Evolutionary conservation across 2,329 filamentous ascomycete species (phyloP), one percentile per base, ranked within the genome.

Genomic region (Talaromyces albobiverticillius): DNA sequence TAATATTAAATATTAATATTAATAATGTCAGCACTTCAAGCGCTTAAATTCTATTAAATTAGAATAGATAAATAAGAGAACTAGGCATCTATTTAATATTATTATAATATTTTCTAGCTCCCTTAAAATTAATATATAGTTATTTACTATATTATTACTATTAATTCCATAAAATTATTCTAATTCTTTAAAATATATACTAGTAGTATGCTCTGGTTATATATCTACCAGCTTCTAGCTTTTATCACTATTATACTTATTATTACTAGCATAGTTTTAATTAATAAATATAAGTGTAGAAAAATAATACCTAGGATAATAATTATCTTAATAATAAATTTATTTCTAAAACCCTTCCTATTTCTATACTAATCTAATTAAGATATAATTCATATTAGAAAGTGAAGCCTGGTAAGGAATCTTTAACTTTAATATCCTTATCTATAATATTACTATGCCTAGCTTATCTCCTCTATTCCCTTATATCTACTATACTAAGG

Each of bases 401-500:
- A 82, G 80, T 8, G 71, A 80, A 29, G 72, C 80, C 32, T 90
- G 84, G 85, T 82, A 83, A 65, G 65, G 72, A 10, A 82, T 81
- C 38, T 72, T 67, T 51, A 55, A 86, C 75, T 78, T 79, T 58
- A 73, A 85, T 62, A 72, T 89, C n/a, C 70, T 81, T 0, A 79
- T 79, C 1, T 71, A 77, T 34, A 83, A 83, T 58, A 74, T 87
- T 61, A 77, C 81, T 2, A 67, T 84, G 1, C 80, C 83, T 0
- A 86, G 86, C 1, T 74, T 88, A 10, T 88, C 84, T 0, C 83
- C 85, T 63, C 69, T 86, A 2, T 89, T 81, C 64, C 86, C 86
- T 0, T 71, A 81, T 16, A 79, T 84, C 0, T 82, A 86, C 67
- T 92, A 87, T 68, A 85, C 82, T 0, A 70, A 72, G 10, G 71